Conservation (phyloP, 495 filamentous ascomycete genomes). For the Neurospora cerealis region DNA sequence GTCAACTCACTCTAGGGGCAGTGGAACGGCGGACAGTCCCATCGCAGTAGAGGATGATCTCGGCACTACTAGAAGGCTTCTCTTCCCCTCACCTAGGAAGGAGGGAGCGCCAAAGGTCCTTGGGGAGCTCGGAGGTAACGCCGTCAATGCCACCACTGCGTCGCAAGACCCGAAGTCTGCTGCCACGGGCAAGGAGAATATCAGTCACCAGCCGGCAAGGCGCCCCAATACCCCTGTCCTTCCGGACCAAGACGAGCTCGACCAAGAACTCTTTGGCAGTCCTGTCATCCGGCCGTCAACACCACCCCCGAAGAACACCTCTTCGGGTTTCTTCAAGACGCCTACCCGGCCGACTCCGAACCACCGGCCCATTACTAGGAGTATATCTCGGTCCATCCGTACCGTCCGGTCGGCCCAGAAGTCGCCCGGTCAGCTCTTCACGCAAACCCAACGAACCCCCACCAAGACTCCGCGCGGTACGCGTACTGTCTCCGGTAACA, state of each 20-base stretch:
- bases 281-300: conserved; percentile 46
- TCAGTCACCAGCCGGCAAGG: not conserved
- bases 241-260: conserved; percentile 37
- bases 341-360: conserved; percentile 47
- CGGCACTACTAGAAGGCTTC: conserved; percentile 60
- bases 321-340: conserved; percentile 42
- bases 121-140: conserved; percentile 48
- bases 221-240: conserved; percentile 17
- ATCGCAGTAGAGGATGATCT: conserved; percentile 46
- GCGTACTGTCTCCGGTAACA: conserved; percentile 9
- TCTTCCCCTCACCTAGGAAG: conserved; percentile 67
- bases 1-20: conserved; percentile 37
- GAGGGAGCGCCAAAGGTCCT: conserved; percentile 49
- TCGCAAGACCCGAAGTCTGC: conserved; percentile 26
- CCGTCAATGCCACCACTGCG: conserved; percentile 35
- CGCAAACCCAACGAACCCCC: conserved; percentile 31
- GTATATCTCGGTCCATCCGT: conserved; percentile 41
- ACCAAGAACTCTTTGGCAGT: conserved; percentile 47
- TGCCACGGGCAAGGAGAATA: conserved; percentile 33
- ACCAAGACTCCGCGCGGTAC: conserved; percentile 29
- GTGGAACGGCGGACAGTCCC: conserved; percentile 55
- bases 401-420: conserved; percentile 25
- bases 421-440: conserved; percentile 24
- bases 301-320: conserved; percentile 45
- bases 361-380: conserved; percentile 47